A percentile compares a stretch with the other conserved stretches of the same genome.
These are phyloP conservation scores for Fraxinus cuspidata DNA, from an alignment of 257 asterid genomes.

Conservation along the genomic window DNA sequence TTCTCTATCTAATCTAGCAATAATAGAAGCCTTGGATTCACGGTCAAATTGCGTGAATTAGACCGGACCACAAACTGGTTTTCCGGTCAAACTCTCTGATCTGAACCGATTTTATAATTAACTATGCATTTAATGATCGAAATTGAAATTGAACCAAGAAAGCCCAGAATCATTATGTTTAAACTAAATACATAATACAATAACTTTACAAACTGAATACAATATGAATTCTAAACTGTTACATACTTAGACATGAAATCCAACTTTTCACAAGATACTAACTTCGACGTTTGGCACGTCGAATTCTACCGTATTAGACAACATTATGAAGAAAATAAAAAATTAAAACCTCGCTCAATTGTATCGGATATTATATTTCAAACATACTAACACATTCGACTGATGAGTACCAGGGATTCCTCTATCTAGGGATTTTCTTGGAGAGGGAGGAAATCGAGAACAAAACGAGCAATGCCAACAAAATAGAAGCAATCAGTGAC, in stretches of 20 bases:
- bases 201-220: not conserved
- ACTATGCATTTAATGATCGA: not conserved
- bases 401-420: not conserved
- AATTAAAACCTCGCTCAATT: not conserved
- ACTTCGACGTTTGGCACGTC: not conserved
- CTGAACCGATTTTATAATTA: no score
- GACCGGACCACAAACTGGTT: no score
- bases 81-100: no score
- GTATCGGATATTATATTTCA: not conserved
- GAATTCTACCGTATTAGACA: not conserved
- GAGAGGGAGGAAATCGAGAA: slow-evolving; percentile 57
- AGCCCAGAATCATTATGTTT: not conserved
- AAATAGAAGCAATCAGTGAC: slow-evolving; percentile 53
- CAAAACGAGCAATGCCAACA: slow-evolving; percentile 54
- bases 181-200: not conserved
- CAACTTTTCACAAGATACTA: not conserved
- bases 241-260: not conserved
- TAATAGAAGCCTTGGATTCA: no score
- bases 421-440: slow-evolving; percentile 63
- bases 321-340: not conserved
- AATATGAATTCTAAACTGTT: not conserved
- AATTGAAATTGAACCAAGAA: not conserved
- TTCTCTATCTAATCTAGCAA: no score
- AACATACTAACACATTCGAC: not conserved
- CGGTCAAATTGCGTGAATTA: no score